Percentiles rank a stretch among this genome's conserved stretches.
Evolutionary conservation across 805 yeast genomes (phyloP).

Genomic region (Saccharomycopsis schoenii): DNA sequence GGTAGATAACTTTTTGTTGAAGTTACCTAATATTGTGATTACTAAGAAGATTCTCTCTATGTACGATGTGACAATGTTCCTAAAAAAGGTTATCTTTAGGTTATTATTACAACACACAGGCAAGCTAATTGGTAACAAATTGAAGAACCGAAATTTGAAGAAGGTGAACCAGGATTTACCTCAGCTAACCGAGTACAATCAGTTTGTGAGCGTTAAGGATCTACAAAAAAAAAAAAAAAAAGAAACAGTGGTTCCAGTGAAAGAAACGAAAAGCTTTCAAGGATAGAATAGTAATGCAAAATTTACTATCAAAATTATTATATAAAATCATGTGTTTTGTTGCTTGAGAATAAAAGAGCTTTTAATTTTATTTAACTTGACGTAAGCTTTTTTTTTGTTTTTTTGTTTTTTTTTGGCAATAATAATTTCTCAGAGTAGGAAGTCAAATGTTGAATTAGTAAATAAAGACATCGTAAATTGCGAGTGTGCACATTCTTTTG

Average conservation of each 20-base stretch:
- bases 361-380: too few species aligned
- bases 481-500: background rate
- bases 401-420: too few species aligned
- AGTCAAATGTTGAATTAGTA: background rate
- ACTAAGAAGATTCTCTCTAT: conserved; percentile 61
- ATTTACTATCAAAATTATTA: too few species aligned
- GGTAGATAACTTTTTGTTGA: conserved; percentile 61
- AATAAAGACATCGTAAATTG: background rate
- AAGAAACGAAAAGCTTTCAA: background rate
- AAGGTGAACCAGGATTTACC: conserved; percentile 20
- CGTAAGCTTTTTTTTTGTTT: background rate
- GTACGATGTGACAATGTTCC: conserved; percentile 50
- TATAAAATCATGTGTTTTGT: too few species aligned
- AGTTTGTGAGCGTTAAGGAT: conserved; percentile 23
- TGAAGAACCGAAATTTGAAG: conserved; percentile 29
- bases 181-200: conserved; percentile 27
- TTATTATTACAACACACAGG: conserved; percentile 61
- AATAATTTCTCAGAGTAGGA: background rate
- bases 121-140: conserved; percentile 66
- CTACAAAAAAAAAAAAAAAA: conserved; percentile 2
- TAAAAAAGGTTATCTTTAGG: conserved; percentile 55
- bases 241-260: background rate
- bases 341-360: too few species aligned
- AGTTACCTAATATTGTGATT: conserved; percentile 52
- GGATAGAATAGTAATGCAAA: too few species aligned